These are phyloP conservation scores for Flammula alnicola DNA, from an alignment of 1,284 basidiomycete species.

Conservation along the genomic window DNA sequence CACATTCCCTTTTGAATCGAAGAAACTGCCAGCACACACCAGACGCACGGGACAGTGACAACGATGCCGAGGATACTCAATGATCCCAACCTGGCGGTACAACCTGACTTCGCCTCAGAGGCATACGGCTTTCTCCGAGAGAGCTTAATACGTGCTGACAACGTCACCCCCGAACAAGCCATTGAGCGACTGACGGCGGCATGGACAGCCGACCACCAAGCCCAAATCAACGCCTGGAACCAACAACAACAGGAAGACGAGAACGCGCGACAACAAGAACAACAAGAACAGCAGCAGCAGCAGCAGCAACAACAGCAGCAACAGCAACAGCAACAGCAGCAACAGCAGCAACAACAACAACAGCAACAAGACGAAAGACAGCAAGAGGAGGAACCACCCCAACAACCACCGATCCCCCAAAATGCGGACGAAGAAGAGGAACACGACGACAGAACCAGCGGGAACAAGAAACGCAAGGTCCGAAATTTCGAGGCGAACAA, in stretches of 20 bases:
- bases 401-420: neutral
- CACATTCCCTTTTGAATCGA: no score
- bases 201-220: conserved; percentile 1
- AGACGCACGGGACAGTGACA: no score
- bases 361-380: neutral
- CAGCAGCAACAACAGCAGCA: neutral
- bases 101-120: conserved; percentile 1
- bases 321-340: neutral
- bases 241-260: conserved; percentile 4
- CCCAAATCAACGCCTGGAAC: conserved; percentile 1
- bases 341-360: neutral
- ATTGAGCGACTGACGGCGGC: neutral
- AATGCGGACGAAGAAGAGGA: no score
- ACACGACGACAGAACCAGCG: no score
- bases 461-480: conserved; percentile 15
- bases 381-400: neutral
- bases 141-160: neutral
- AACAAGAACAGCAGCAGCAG: neutral
- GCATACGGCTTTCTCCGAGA: neutral
- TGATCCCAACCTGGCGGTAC: neutral
- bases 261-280: neutral
- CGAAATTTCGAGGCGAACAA: conserved; percentile 7
- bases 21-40: no score
- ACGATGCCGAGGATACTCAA: no score
- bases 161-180: neutral